phyloP scores from a whole-genome alignment of 768 basidiomycete genomes.

The Cystobasidium tubakii region DNA sequence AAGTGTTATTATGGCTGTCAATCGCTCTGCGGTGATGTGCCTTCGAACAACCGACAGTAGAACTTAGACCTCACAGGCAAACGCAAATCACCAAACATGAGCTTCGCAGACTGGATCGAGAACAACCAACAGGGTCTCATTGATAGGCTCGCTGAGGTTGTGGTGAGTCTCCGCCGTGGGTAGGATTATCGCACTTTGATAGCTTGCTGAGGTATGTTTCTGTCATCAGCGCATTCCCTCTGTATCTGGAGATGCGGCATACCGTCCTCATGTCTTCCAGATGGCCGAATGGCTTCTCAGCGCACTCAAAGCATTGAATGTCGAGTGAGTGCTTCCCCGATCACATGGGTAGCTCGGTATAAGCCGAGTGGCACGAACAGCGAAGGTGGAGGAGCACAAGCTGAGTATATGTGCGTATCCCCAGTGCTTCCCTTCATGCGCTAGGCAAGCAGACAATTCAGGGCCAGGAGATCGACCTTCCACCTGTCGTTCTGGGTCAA shows the following conservation, averaged over 20 bases:
- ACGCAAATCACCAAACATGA: neutral
- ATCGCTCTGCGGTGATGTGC: neutral
- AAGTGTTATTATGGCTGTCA: neutral
- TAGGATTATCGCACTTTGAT: neutral
- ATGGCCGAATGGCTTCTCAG: conserved; percentile 79
- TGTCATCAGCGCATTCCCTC: conserved; percentile 42
- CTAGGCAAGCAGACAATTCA: conserved; percentile 24
- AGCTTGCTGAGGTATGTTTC: neutral
- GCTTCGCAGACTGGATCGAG: conserved; percentile 56
- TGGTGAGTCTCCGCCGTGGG: conserved; percentile 44
- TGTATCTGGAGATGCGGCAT: conserved; percentile 58
- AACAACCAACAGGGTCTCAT: conserved; percentile 68
- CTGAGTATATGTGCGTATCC: neutral
- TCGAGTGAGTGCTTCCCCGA: conserved; percentile 35
- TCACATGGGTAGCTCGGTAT: neutral
- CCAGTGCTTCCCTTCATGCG: neutral
- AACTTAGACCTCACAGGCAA: neutral
- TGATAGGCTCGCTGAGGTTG: conserved; percentile 63
- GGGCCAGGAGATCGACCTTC: conserved; percentile 47
- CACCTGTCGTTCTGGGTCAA: conserved; percentile 74
- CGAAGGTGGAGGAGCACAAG: neutral
- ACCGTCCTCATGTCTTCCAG: conserved; percentile 67
- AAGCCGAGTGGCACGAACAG: neutral
- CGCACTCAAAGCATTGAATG: conserved; percentile 71
- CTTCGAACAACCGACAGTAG: neutral